Conservation (phyloP, 768 basidiomycete genomes). For the Favolaschia claudopus region DNA sequence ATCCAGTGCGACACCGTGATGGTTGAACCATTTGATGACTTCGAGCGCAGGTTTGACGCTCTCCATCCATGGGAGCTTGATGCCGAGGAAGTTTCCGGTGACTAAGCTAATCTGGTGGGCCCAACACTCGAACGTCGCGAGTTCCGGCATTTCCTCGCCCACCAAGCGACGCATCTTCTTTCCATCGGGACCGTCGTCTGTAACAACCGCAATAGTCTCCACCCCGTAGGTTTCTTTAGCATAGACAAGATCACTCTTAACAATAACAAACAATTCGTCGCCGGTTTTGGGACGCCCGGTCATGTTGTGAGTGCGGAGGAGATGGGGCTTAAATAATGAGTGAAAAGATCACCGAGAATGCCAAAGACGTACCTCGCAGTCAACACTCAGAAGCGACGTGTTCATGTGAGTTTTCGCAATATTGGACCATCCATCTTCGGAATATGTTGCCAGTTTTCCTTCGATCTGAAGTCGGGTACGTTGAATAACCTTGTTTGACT, state of each 20-base stretch:
- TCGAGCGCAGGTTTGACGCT: conserved; percentile 23
- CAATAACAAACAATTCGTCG: conserved; percentile 29
- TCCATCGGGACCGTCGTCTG: conserved; percentile 34
- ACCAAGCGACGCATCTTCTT: conserved; percentile 31
- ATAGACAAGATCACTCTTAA: conserved; percentile 33
- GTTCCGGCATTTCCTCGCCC: not conserved
- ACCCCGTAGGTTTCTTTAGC: conserved; percentile 24
- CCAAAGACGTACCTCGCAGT: conserved; percentile 26
- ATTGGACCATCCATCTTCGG: conserved; percentile 42
- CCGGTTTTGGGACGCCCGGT: conserved; percentile 34
- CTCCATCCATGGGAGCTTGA: conserved; percentile 17
- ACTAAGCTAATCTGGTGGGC: conserved; percentile 39
- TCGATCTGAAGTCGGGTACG: conserved; percentile 11
- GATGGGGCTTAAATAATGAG: conserved; percentile 21
- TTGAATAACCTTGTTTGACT: conserved; percentile 20
- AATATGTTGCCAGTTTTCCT: conserved; percentile 31
- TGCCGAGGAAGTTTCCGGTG: conserved; percentile 38
- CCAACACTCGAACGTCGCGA: conserved; percentile 33
- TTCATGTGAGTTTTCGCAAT: conserved; percentile 33
- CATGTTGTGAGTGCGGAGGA: conserved; percentile 31
- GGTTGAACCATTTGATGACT: conserved; percentile 40
- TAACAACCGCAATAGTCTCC: conserved; percentile 31
- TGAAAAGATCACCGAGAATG: not conserved
- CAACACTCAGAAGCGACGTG: conserved; percentile 33
- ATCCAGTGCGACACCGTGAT: conserved; percentile 32